A percentile compares a stretch with the other conserved stretches of the same genome.
phyloP scores from a whole-genome alignment of 495 filamentous ascomycete species.

The Thozetella sp. region DNA sequence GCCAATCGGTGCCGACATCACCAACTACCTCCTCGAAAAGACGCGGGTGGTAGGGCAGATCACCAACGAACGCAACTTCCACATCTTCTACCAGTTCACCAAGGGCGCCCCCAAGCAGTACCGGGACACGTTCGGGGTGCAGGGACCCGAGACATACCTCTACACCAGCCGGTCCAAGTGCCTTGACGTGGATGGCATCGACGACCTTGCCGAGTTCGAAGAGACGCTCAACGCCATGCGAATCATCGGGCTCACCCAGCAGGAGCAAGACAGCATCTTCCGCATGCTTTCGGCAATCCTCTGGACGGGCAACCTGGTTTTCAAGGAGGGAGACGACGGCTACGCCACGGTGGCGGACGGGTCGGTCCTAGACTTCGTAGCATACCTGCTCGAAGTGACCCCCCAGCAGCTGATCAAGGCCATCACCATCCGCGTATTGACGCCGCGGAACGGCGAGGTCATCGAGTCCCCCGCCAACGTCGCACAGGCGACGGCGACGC shows the following conservation, averaged over 20 bases:
- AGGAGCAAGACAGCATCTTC: conserved; percentile 96
- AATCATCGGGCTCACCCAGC: conserved; percentile 84
- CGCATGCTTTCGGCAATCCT: conserved; percentile 91
- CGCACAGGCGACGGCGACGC: conserved; percentile 84
- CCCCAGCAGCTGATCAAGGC: conserved; percentile 80
- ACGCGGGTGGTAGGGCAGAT: conserved; percentile 95
- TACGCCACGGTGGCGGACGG: conserved; percentile 85
- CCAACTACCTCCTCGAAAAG: conserved; percentile 97
- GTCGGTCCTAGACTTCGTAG: conserved; percentile 90
- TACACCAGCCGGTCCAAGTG: conserved; percentile 96
- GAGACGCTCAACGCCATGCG: conserved; percentile 95
- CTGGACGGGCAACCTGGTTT: conserved; percentile 94
- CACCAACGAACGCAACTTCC: conserved; percentile 94
- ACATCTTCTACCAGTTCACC: conserved; percentile 99
- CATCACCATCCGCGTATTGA: conserved; percentile 85
- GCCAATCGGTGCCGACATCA: conserved; percentile 95
- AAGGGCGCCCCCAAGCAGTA: conserved; percentile 90
- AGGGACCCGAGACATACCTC: conserved; percentile 89
- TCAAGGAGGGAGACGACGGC: conserved; percentile 84
- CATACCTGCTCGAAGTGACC: conserved; percentile 91
- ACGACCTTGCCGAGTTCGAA: conserved; percentile 86
- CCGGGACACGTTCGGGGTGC: conserved; percentile 82
- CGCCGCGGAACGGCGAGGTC: conserved; percentile 83
- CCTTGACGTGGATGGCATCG: conserved; percentile 88
- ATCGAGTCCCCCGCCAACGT: conserved; percentile 94